Base-by-base conservation (phyloP, 2,329 filamentous ascomycete species). In the Ophidiomyces ophidiicola region DNA sequence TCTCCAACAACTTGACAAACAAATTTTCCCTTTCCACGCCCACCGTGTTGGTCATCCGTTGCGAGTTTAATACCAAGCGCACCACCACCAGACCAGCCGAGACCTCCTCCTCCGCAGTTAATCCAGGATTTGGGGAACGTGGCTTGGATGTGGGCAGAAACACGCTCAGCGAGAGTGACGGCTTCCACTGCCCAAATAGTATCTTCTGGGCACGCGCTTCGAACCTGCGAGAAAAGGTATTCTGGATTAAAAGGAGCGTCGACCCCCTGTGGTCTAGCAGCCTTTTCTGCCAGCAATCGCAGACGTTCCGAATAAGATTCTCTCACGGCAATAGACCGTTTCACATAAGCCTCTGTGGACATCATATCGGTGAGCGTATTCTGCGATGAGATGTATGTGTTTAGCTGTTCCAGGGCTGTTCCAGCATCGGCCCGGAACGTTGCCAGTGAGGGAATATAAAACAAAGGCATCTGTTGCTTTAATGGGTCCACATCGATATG, bases 161-260 rank as follows among this genome's bases (percentile, higher is more conserved):
- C 76, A 19, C 76, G 71, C 0, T 58, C 58, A 0, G 78, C 76
- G 42, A 82, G 76, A 0, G 83, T 90, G 0, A 90, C 83, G 0
- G 83, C 77, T 59, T 90, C 83, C 30, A 90, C 66, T 2, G 76
- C 78, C 64, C 74, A 88, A 44, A 88, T 81, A 0, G 82, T 82
- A 48, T 81, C 76, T 21, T 58, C 47, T 0, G 78, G 78, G 25
- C 72, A 71, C 2, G 63, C 56, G 26, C 70, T 67, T 36, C 75
- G 72, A 24, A 82, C 58, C 48, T 70, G 67, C 20, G 59, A 62
- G 42, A 69, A 70, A 34, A 72, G 67, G 52, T 72, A 78, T 11
- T 71, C 70, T 1, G 72, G 70, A 19, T 74, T 76, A 46, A 81
- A 76, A 3, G 69, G 64, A 10, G 78, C 80, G 34, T 80, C 72